These are phyloP conservation scores for Theobroma grandiflorum DNA, from an alignment of 441 rosid genomes.

Conservation along the genomic window DNA sequence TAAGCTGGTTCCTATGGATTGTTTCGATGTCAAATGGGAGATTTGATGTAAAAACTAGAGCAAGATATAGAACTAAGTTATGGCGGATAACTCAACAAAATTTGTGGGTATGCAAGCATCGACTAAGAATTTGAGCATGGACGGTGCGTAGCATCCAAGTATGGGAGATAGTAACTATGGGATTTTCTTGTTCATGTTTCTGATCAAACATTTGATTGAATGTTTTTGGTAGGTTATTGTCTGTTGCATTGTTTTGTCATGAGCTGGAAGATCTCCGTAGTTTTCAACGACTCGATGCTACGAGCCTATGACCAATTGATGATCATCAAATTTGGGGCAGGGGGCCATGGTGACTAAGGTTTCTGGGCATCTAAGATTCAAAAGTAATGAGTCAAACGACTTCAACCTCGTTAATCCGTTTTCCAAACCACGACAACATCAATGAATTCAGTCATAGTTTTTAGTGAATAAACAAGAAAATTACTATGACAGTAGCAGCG, in stretches of 20 bases:
- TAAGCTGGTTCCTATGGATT: neutral
- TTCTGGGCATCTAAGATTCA: neutral
- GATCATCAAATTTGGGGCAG: neutral
- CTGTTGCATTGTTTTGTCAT: conserved; percentile 24
- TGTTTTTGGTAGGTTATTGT: conserved; percentile 28
- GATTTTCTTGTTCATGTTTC: conserved; percentile 26
- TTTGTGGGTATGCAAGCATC: conserved; percentile 31
- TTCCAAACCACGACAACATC: neutral
- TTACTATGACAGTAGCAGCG: neutral
- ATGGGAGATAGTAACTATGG: conserved; percentile 19
- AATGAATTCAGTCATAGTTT: neutral
- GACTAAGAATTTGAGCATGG: conserved; percentile 24
- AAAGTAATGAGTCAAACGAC: neutral
- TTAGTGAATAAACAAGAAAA: neutral
- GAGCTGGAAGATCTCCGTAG: neutral
- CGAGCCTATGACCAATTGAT: no score
- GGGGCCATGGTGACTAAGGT: neutral
- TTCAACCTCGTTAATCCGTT: neutral
- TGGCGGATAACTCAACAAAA: conserved; percentile 33
- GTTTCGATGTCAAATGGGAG: conserved; percentile 28
- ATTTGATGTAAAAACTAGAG: neutral
- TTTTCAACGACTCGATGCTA: neutral
- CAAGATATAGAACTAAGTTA: neutral
- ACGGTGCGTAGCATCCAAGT: conserved; percentile 6
- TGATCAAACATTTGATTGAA: neutral